Percentiles rank a stretch among this genome's conserved stretches.
phyloP scores from a whole-genome alignment of 345 rosid species.

The Raphanus sativus region DNA sequence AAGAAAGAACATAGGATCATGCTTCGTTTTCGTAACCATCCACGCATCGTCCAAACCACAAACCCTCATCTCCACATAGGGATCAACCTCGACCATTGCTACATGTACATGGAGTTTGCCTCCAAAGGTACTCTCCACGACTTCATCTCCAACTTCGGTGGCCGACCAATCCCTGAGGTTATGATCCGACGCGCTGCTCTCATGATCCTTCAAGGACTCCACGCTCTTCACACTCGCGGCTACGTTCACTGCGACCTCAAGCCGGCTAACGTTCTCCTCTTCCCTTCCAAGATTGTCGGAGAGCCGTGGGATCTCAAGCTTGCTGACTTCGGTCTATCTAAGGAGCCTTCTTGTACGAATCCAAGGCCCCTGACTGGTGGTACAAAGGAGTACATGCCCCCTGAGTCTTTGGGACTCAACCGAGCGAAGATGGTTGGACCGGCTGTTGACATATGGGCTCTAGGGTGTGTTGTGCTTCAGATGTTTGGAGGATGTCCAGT shows the following conservation, averaged over 20 bases:
- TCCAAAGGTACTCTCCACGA: constrained; percentile 11
- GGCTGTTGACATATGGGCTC: constrained; percentile 19
- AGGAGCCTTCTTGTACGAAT: constrained; percentile 11
- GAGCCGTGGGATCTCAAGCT: constrained; percentile 16
- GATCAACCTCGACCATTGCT: background rate
- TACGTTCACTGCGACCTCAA: constrained; percentile 22
- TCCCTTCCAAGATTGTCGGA: background rate
- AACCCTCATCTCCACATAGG: background rate
- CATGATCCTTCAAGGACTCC: constrained; percentile 20
- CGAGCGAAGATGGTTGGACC: background rate
- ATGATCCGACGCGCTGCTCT: background rate
- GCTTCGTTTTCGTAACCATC: constrained; percentile 1
- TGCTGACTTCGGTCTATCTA: constrained; percentile 12
- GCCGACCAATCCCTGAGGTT: background rate
- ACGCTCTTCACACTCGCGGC: constrained; percentile 14
- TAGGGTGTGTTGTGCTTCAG: constrained; percentile 23
- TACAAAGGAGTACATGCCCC: constrained; percentile 6
- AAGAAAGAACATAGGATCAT: constrained; percentile 4
- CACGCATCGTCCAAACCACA: constrained; percentile 9
- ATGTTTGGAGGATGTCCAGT: constrained; percentile 16
- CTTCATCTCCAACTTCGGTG: background rate
- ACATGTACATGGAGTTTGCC: constrained; percentile 16
- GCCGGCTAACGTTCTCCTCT: constrained; percentile 9
- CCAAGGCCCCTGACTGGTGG: background rate
- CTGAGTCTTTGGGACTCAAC: background rate